Evolutionary conservation across 2,329 filamentous ascomycete species (phyloP).

Genomic region (Nannizzia gypsea): DNA sequence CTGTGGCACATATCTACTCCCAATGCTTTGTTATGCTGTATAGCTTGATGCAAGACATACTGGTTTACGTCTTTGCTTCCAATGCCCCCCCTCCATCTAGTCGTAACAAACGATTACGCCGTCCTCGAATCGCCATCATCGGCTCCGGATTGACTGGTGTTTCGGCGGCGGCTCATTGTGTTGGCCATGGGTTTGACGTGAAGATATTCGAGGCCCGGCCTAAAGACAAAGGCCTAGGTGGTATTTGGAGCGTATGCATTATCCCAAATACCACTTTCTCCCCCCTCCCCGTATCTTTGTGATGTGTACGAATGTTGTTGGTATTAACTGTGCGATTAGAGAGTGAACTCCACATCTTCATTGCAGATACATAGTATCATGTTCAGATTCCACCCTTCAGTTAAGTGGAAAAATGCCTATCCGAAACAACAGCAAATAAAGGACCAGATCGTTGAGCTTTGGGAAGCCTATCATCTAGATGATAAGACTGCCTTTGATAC

Average conservation of each 20-base stretch:
- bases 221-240: constrained; percentile 52
- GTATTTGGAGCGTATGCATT: constrained; percentile 64
- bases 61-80: constrained; percentile 56
- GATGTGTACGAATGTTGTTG: too few species aligned
- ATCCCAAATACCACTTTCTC: too few species aligned
- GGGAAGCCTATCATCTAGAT: constrained; percentile 63
- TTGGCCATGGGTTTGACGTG: constrained; percentile 76
- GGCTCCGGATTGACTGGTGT: constrained; percentile 64
- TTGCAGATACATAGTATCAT: constrained; percentile 76
- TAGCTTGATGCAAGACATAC: constrained; percentile 52
- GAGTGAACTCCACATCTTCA: constrained; percentile 69
- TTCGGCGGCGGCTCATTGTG: constrained; percentile 67
- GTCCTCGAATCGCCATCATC: constrained; percentile 57
- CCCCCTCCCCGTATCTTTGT: not conserved
- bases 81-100: constrained; percentile 50
- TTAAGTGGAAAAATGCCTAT: constrained; percentile 64
- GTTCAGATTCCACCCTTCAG: constrained; percentile 77
- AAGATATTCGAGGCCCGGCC: constrained; percentile 63
- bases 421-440: constrained; percentile 66
- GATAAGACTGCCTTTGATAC: constrained; percentile 60
- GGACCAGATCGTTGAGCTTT: constrained; percentile 57
- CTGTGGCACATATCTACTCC: constrained; percentile 1
- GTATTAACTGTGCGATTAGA: constrained; percentile 33
- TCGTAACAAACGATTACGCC: constrained; percentile 33
- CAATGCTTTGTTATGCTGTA: constrained; percentile 47